Conservation (phyloP, 2,329 filamentous ascomycete species). For the Coleophoma eucalyptorum region DNA sequence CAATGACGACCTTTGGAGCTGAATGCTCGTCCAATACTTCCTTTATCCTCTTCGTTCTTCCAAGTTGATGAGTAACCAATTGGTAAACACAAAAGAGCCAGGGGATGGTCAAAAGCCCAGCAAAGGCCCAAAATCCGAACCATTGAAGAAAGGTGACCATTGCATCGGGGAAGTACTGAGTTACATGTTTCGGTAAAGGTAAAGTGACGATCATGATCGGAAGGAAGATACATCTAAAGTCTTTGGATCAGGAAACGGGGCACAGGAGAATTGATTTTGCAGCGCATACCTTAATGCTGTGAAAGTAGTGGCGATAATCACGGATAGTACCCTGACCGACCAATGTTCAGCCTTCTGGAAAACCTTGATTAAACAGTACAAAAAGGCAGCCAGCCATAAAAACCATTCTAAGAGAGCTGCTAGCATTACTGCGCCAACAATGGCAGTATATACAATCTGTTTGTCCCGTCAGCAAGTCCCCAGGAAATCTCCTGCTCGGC, state of each 20-base stretch:
- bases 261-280: no score
- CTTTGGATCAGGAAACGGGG: no score
- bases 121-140: conserved; percentile 95
- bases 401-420: conserved; percentile 90
- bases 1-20: conserved; percentile 89
- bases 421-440: conserved; percentile 78
- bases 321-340: conserved; percentile 74
- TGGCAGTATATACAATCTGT: conserved; percentile 80
- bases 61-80: conserved; percentile 81
- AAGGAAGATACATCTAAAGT: conserved; percentile 70
- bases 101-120: conserved; percentile 77
- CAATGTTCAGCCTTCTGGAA: conserved; percentile 86
- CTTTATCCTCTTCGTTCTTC: conserved; percentile 77
- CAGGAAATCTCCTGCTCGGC: background rate
- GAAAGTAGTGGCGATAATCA: conserved; percentile 72
- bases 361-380: conserved; percentile 87
- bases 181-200: conserved; percentile 71
- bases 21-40: conserved; percentile 78
- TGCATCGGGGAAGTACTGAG: conserved; percentile 63
- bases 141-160: conserved; percentile 78
- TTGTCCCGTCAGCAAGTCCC: background rate
- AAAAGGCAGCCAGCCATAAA: conserved; percentile 87
- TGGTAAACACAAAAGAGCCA: conserved; percentile 94
- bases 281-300: conserved; percentile 63
- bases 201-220: conserved; percentile 94